Base-by-base conservation (phyloP, 2,329 filamentous ascomycete genomes). In the Talaromyces sp. region DNA sequence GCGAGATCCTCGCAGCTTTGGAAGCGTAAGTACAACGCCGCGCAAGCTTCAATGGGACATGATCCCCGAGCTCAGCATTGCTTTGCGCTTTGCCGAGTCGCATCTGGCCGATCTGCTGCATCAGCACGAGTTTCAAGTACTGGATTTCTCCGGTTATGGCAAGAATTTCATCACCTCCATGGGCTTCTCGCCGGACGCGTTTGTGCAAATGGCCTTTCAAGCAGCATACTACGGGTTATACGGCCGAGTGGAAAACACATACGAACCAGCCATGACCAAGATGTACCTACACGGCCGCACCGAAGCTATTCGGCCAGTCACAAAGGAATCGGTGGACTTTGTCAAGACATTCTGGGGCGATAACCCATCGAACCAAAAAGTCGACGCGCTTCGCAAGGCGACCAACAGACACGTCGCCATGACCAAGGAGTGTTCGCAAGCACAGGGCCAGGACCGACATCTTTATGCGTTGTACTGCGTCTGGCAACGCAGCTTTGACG, bases 251-350 rank as follows among this genome's bases (percentile, higher is more conserved):
- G 94, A 97, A 74, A 96, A 91, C 71, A 94, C 92, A 0, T 99
- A 99, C 73, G 94, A 99, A 75, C 94, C 94, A 8, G 93, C 94
- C 48, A 97, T 99, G 94, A 99, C 94, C 56, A 99, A 99, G 75
- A 81, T 89, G 61, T 99, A 86, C 77, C 85, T 95, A 62, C 94
- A 97, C 72, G 94, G 94, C 11, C 89, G 94, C 52, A 99, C 94
- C 0, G 94, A 99, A 76, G 93, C 94, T 4, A 89, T 99, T 65
- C 85, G 94, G 52, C 87, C 90, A 0, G 93, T 96, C 1, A 91
- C 92, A 0, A 82, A 86, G 0, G 92, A 95, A 65, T 89, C 88
- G 0, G 84, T 92, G n/a, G 83, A 92, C 57, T 99, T 97, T 69
- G 88, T 97, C 8, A 90, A 90, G 73, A 91, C 88, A 0, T 97